Base-by-base conservation (phyloP, 1,284 basidiomycete species). In the Uromyces viciae-fabae region DNA sequence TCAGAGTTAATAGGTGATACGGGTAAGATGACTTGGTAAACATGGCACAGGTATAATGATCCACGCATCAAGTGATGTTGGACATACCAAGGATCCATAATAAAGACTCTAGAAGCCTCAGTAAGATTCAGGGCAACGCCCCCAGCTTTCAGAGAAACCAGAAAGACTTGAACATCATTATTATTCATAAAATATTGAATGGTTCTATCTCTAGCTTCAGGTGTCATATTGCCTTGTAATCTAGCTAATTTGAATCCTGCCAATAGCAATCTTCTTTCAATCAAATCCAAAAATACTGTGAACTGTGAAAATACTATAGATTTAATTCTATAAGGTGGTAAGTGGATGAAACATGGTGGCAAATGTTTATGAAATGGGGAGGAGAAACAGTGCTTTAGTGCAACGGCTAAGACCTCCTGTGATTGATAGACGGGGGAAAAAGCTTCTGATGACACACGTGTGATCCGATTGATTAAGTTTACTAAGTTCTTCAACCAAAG, bases 281-380 rank as follows among this genome's bases (percentile, higher is more conserved):
- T 95, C 80, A 99, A 75, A 82, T 84, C 91, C 83, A 94, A 87
- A 87, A 94, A 93, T 86, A 92, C 94, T 77, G 94, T 93, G 85
- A 95, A 95, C 86, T 96, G 94, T 82, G 92, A 93, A 85, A 97
- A 99, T 38, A 99, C 96, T 73, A 99, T 90, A 85, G 93, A 95
- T 88, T 99, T 99, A 82, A 94, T 95, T 14, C 95, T 97, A 60
- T 92, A 90, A 86, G 98, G 31, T 7, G 31, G 38, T 58, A 95
- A 90, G 82, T 89, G 87, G 33, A n/a, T n/a, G n/a, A n/a, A n/a
- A n/a, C n/a, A n/a, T n/a, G n/a, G n/a, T n/a, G n/a, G n/a, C n/a
- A n/a, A n/a, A n/a, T n/a, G n/a, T n/a, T n/a, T n/a, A n/a, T n/a
- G n/a, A n/a, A n/a, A n/a, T n/a, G n/a, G n/a, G n/a, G n/a, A n/a